phyloP scores from a whole-genome alignment of 176 grass and related monocot genomes.

The Bothriochloa decipiens region DNA sequence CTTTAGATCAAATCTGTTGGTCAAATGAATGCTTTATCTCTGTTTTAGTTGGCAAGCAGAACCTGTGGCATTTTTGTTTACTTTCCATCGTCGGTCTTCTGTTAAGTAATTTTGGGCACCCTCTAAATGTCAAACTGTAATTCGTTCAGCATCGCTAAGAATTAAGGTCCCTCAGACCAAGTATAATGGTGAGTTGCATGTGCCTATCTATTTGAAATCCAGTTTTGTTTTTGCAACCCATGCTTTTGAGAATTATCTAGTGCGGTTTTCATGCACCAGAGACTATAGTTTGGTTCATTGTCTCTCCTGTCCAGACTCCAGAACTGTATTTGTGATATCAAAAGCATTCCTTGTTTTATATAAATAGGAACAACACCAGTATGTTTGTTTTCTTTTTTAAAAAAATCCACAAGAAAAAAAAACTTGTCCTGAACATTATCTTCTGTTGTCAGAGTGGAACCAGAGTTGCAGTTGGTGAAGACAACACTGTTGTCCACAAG shows the following conservation, averaged over 20 bases:
- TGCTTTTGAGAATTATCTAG: constrained; percentile 7
- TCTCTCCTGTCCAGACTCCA: no score
- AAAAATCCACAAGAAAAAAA: neutral
- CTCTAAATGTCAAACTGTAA: neutral
- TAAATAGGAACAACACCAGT: neutral
- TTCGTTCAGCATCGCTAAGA: neutral
- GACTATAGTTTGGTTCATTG: no score
- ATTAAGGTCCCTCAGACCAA: neutral
- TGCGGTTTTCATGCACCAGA: constrained; percentile 7
- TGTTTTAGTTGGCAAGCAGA: neutral
- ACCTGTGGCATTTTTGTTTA: neutral
- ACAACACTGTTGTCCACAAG: constrained; percentile 66
- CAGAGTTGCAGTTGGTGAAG: constrained; percentile 43
- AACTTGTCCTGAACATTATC: neutral
- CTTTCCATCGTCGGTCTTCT: neutral
- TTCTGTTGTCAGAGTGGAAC: constrained; percentile 45
- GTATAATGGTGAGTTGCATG: constrained; percentile 20
- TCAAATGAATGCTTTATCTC: neutral
- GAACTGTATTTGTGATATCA: neutral
- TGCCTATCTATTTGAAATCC: neutral
- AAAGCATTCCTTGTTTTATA: neutral
- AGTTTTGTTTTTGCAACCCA: neutral
- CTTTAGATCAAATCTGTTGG: neutral
- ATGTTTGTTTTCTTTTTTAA: neutral
- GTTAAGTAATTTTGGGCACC: neutral